Percentiles rank a stretch among this genome's conserved stretches.
Evolutionary conservation across 352 stramenopile genomes (phyloP).

Genomic region (Pythium phragmiticola): DNA sequence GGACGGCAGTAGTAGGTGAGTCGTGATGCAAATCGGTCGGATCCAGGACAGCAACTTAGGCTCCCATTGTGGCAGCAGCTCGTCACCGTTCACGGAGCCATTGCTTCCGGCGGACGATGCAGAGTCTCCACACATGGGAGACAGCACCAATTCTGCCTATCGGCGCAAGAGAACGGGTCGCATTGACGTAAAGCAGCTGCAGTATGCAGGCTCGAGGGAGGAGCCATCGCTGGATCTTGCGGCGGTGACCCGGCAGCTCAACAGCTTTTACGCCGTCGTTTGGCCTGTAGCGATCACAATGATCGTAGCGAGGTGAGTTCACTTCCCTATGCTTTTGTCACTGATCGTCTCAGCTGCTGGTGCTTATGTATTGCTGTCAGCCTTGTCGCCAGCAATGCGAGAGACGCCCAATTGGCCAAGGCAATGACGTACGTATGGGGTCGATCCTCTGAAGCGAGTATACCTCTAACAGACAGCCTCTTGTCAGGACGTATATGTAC

Average conservation of each 20-base stretch:
- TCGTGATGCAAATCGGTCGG: not conserved
- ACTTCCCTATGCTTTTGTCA: not conserved
- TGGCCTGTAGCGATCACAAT: conserved; percentile 78
- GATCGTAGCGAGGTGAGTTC: conserved; percentile 49
- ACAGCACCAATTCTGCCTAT: not conserved
- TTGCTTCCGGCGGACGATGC: conserved; percentile 28
- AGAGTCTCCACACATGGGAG: not conserved
- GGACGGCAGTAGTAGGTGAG: conserved; percentile 8
- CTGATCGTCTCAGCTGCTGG: not conserved
- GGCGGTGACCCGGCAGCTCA: conserved; percentile 57
- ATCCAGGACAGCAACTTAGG: not conserved
- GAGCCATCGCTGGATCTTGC: conserved; percentile 30
- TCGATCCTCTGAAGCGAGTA: not conserved
- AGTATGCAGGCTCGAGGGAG: conserved; percentile 17
- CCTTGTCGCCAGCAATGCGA: conserved; percentile 46
- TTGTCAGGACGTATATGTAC: conserved; percentile 70
- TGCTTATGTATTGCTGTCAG: conserved; percentile 23
- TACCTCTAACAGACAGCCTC: not conserved
- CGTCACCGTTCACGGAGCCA: conserved; percentile 50
- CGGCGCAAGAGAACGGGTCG: not conserved
- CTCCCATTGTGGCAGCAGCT: not conserved
- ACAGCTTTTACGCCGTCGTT: conserved; percentile 72
- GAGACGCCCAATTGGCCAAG: conserved; percentile 41
- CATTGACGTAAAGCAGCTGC: conserved; percentile 1
- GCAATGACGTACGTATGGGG: conserved; percentile 52